These are phyloP conservation scores for Macrocybe sp. DNA, from an alignment of 1,284 basidiomycete species.

Conservation along the genomic window DNA sequence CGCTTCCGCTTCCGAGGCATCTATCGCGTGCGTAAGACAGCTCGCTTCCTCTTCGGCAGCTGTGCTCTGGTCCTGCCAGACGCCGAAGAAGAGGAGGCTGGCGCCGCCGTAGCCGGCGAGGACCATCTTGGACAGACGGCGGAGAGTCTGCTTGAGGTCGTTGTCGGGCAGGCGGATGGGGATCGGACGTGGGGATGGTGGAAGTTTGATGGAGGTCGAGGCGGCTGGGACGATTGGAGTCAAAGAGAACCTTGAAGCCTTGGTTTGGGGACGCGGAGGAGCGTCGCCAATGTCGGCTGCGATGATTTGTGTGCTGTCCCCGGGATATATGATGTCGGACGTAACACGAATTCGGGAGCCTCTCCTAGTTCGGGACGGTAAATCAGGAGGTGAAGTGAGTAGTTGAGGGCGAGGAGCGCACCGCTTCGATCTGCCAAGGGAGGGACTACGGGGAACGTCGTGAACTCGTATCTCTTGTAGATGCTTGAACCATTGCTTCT, in stretches of 20 bases:
- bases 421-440: too few relatives aligned
- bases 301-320: conserved; percentile 60
- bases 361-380: conserved; percentile 14
- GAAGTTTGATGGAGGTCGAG: not conserved
- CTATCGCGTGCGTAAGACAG: conserved; percentile 52
- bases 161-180: conserved; percentile 34
- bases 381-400: conserved; percentile 3
- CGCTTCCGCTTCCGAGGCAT: conserved; percentile 64
- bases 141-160: conserved; percentile 61
- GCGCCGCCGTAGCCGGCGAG: conserved; percentile 78
- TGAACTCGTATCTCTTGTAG: conserved; percentile 63
- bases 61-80: conserved; percentile 34
- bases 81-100: conserved; percentile 72
- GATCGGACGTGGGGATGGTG: conserved; percentile 8
- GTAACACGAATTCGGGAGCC: conserved; percentile 62
- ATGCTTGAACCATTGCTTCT: conserved; percentile 58
- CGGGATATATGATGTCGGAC: conserved; percentile 61
- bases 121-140: conserved; percentile 74
- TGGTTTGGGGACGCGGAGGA: conserved; percentile 17
- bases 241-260: not conserved
- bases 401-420: not conserved
- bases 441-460: conserved; percentile 18
- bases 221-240: not conserved
- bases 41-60: conserved; percentile 48
- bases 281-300: conserved; percentile 68